A percentile compares a stretch with the other conserved stretches of the same genome.
Evolutionary conservation across 139 green algal species (phyloP).

Genomic region (Penium margaritaceum): DNA sequence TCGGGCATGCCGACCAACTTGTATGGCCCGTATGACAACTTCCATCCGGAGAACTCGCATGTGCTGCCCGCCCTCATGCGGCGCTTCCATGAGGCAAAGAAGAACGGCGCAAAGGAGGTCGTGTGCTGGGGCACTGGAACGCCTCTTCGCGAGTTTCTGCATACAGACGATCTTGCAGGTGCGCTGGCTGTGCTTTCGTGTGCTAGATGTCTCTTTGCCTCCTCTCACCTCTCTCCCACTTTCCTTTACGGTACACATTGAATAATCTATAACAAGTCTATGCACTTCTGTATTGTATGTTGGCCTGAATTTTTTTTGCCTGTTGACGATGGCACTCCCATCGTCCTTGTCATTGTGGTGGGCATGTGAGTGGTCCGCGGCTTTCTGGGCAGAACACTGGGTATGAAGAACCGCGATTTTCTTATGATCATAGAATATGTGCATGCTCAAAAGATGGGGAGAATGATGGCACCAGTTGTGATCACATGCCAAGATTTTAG

Average conservation of each 20-base stretch:
- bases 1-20: conserved; percentile 66
- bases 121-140: conserved; percentile 59
- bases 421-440: no score
- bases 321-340: no score
- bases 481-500: no score
- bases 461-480: no score
- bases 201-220: not conserved
- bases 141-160: conserved; percentile 59
- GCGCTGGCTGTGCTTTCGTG: not conserved
- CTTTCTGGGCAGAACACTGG: no score
- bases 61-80: conserved; percentile 66
- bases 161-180: conserved; percentile 51
- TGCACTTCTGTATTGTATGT: not conserved
- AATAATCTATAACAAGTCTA: not conserved
- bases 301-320: no score
- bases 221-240: not conserved
- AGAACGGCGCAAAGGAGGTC: conserved; percentile 50
- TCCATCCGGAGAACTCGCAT: conserved; percentile 57
- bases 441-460: no score
- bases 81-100: conserved; percentile 57
- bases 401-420: no score
- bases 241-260: not conserved
- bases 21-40: conserved; percentile 69
- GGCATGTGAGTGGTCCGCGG: no score
- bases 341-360: no score